Percentiles rank a stretch among this genome's conserved stretches.
Evolutionary conservation across 2,329 filamentous ascomycete species (phyloP).

Genomic region (Cladosporium sp.): DNA sequence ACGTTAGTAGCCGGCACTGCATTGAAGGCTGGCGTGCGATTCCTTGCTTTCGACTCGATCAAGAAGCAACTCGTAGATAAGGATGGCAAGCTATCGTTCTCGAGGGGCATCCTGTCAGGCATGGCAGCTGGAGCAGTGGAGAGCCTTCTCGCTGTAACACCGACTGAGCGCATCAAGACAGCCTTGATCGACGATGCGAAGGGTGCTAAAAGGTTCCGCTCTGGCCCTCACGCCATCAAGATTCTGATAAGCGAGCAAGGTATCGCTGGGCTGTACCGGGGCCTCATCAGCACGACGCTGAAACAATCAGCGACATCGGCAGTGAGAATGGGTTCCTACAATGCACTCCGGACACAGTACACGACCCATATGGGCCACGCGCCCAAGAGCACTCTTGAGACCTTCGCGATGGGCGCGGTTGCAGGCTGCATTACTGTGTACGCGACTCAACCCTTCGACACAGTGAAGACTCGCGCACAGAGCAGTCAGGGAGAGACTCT

Average conservation of each 20-base stretch:
- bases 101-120: slow-evolving; percentile 50
- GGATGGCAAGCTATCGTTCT: slow-evolving; percentile 32
- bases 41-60: slow-evolving; percentile 38
- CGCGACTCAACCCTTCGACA: slow-evolving; percentile 48
- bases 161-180: slow-evolving; percentile 70
- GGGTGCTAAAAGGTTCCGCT: slow-evolving; percentile 29
- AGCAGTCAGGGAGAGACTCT: slow-evolving; percentile 35
- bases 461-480: slow-evolving; percentile 46
- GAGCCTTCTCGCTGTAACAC: slow-evolving; percentile 65
- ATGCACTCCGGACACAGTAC: slow-evolving; percentile 45
- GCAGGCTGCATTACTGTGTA: slow-evolving; percentile 43
- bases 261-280: slow-evolving; percentile 48
- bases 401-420: slow-evolving; percentile 36
- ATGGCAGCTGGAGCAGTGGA: slow-evolving; percentile 66
- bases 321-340: slow-evolving; percentile 54
- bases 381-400: slow-evolving; percentile 30
- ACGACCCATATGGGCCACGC: slow-evolving; percentile 29
- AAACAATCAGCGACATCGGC: slow-evolving; percentile 54
- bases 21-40: slow-evolving; percentile 38
- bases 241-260: slow-evolving; percentile 45
- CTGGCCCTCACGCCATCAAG: slow-evolving; percentile 8
- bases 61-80: slow-evolving; percentile 34
- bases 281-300: slow-evolving; percentile 49
- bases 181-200: slow-evolving; percentile 63
- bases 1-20: slow-evolving; percentile 36